Evolutionary conservation across 306 rosid genomes (phyloP), one percentile per base, ranked within the genome.

Genomic region (Pueraria montana): DNA sequence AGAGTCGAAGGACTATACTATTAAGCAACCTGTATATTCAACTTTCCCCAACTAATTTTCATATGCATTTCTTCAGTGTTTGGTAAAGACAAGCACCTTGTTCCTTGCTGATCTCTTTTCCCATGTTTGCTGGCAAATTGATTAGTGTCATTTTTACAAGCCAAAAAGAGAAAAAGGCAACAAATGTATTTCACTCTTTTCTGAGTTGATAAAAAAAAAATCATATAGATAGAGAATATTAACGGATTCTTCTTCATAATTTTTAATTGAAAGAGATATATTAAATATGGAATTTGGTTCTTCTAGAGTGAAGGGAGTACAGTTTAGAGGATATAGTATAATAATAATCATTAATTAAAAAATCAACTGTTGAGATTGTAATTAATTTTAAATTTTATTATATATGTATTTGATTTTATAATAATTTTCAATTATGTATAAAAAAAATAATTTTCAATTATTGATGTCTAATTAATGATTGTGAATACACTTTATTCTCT

Each of bases 31-130:
- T 23, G 18, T 16, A 18, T 74, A 18, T 74, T 72, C 69, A 79
- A 84, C 70, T 62, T 50, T 65, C 73, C 67, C 45, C 34, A 67
- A 83, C 73, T 20, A 53, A 5, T 74, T 32, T 43, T 74, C 49
- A 27, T 48, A 74, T 74, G 20, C 82, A 67, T 75, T 55, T 17
- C 68, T 48, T 77, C 52, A 2, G 58, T 63, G 76, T 81, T 85
- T 55, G 85, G 77, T 71, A 21, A 58, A 63, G 83, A 76, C 72
- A 85, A 85, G 76, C 23, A 70, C 63, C 53, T 63, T 45, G 36
- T 45, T 46, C 73, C 49, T n/a, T 56, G 6, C 53, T 5, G 4
- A 53, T 52, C 12, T 38, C 17, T 20, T 48, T 17, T 20, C 6
- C 45, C 23, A 1, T 38, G 53, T 27, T 27, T 64, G 34, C 48